Evolutionary conservation across 2,329 filamentous ascomycete species (phyloP), one percentile per base, ranked within the genome.

Genomic region (Periconia digitata): DNA sequence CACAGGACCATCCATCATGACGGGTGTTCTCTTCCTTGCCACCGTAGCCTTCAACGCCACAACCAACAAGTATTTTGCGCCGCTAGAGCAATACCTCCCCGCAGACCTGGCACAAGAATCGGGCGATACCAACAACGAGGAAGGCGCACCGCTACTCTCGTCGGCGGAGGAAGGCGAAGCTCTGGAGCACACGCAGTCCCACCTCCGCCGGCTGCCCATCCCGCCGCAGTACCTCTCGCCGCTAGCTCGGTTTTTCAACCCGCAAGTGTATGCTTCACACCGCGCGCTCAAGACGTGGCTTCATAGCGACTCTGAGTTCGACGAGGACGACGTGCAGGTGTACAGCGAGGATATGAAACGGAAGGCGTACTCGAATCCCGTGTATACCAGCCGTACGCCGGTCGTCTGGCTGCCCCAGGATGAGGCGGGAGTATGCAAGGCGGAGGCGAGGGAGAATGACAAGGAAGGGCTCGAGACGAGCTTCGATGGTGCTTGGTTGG

Each of bases 321-420:
- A 67, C 22, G 56, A 63, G 18, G 63, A 67, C 10, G 59, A 68
- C 43, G 53, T 65, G 13, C 67, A 64, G 2, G 51, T 65, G 24
- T 71, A 71, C 40, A 61, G 45, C 16, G 67, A 70, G 12, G 64
- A 68, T 3, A 60, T 64, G 22, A 6, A 70, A 7, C 59, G 61
- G 24, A 72, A 66, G 40, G 69, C 67, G 22, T 71, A 71, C 42
- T 39, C 66, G 20, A 63, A 72, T 41, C 69, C 69, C 3, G 67
- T 62, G 23, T 66, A 66, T 21, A 63, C 64, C n/a, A 66, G 60
- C 36, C 55, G 55, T 36, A 67, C 66, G 35, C 66, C 69, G 0
- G 24, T 66, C n/a, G 53, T 70, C 7, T 71, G 69, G 67, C 21
- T 72, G 16, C 59, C 67, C 16, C 63, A 49, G 40, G 69, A 72